Conservation (phyloP, 1,284 basidiomycete species). For the Pterulicium gracile region DNA sequence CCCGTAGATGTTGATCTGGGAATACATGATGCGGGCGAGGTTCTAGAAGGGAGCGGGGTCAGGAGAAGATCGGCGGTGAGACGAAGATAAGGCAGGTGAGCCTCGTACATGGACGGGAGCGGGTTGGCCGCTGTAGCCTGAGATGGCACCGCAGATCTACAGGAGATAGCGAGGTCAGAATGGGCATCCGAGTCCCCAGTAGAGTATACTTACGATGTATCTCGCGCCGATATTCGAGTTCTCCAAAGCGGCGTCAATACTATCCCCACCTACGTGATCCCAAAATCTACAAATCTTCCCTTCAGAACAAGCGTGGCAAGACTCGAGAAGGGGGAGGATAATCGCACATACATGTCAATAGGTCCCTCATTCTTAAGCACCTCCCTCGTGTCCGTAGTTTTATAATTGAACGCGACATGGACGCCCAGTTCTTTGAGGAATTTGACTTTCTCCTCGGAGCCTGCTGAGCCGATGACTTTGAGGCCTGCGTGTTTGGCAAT, state of each 20-base stretch:
- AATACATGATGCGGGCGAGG: constrained; percentile 28
- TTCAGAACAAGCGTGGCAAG: too few species aligned
- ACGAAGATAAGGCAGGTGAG: neutral
- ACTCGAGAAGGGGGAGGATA: too few species aligned
- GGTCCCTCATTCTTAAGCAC: constrained; percentile 38
- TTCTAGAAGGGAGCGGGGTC: constrained; percentile 15
- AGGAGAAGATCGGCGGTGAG: neutral
- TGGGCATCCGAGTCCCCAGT: too few species aligned
- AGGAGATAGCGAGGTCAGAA: neutral
- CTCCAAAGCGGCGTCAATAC: constrained; percentile 36
- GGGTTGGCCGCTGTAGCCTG: constrained; percentile 17
- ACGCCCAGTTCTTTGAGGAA: constrained; percentile 43
- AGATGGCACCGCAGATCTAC: constrained; percentile 24
- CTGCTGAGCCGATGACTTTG: constrained; percentile 55
- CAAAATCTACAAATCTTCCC: constrained; percentile 26
- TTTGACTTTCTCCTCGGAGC: constrained; percentile 46
- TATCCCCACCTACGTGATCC: constrained; percentile 44
- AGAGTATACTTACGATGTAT: constrained; percentile 40
- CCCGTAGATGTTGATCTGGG: constrained; percentile 40
- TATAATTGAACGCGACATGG: constrained; percentile 57
- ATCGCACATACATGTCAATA: constrained; percentile 28
- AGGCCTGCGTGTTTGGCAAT: constrained; percentile 40
- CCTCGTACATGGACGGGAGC: constrained; percentile 15
- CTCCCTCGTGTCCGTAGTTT: constrained; percentile 28
- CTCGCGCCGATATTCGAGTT: constrained; percentile 33